Evolutionary conservation across 139 green algal genomes (phyloP).

Genomic region (Picochlorum sp.): DNA sequence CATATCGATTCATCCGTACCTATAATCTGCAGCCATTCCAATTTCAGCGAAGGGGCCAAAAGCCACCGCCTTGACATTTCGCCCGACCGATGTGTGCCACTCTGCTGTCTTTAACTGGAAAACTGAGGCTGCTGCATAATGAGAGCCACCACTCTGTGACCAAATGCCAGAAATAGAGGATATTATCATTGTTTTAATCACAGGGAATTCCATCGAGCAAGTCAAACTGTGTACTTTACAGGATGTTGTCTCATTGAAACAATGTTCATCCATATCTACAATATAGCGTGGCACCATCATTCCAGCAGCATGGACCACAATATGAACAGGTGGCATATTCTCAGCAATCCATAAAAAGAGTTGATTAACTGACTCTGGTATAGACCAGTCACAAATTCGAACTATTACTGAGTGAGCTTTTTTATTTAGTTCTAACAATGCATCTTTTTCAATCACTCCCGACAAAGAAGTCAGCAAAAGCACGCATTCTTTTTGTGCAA

Average conservation of each 20-base stretch:
- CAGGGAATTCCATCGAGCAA: background rate
- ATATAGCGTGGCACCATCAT: background rate
- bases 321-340: constrained; percentile 21
- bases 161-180: constrained; percentile 30
- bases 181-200: constrained; percentile 12
- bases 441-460: background rate
- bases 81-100: background rate
- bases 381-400: constrained; percentile 4
- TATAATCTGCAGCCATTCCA: constrained; percentile 3
- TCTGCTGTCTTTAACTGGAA: constrained; percentile 11
- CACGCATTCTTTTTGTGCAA: background rate
- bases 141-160: constrained; percentile 19
- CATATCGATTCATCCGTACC: background rate
- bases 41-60: constrained; percentile 22
- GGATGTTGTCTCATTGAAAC: constrained; percentile 8
- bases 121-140: constrained; percentile 33
- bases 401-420: constrained; percentile 13
- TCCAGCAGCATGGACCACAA: constrained; percentile 30
- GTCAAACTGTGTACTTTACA: constrained; percentile 12
- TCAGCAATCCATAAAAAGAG: constrained; percentile 16
- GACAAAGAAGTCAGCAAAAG: constrained; percentile 21
- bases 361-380: background rate
- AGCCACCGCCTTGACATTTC: constrained; percentile 7
- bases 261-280: constrained; percentile 17
- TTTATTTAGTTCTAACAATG: constrained; percentile 2